phyloP scores from a whole-genome alignment of 768 basidiomycete species.

The Suillus brevipes region DNA sequence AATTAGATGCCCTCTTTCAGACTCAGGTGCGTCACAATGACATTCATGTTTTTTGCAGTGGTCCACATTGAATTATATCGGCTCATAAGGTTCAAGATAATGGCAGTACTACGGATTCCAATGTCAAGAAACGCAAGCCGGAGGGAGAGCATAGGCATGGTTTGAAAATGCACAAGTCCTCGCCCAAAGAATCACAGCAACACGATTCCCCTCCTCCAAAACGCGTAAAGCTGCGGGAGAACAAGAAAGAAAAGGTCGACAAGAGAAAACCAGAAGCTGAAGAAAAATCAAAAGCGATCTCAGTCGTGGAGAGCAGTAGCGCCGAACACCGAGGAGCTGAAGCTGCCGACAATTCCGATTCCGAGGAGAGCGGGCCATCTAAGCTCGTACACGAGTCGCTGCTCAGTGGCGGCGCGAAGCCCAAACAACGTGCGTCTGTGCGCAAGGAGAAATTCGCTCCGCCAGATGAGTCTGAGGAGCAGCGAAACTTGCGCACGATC shows the following conservation, averaged over 20 bases:
- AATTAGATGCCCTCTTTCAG: conserved; percentile 64
- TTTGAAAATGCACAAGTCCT: background rate
- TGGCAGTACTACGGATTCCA: conserved; percentile 8
- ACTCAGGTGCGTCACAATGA: conserved; percentile 43
- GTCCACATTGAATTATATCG: background rate
- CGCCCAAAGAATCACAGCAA: background rate
- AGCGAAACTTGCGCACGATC: conserved; percentile 78
- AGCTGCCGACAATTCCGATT: conserved; percentile 26
- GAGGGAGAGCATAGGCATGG: conserved; percentile 8
- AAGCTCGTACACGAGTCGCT: conserved; percentile 68
- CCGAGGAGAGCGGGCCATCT: conserved; percentile 35
- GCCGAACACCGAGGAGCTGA: background rate
- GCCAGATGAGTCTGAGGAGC: conserved; percentile 67
- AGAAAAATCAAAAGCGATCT: background rate
- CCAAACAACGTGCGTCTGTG: conserved; percentile 32
- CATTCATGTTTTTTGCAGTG: background rate
- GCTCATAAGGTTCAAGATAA: background rate
- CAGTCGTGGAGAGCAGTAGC: background rate
- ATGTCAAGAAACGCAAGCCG: conserved; percentile 16
- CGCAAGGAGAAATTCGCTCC: conserved; percentile 54
- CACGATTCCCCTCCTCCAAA: conserved; percentile 7
- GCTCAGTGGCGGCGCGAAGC: conserved; percentile 25
- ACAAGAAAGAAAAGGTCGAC: background rate
- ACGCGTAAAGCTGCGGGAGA: conserved; percentile 15
- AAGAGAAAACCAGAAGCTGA: background rate